Conservation (phyloP, 352 stramenopile genomes). For the Globisporangium paroecandrum region DNA sequence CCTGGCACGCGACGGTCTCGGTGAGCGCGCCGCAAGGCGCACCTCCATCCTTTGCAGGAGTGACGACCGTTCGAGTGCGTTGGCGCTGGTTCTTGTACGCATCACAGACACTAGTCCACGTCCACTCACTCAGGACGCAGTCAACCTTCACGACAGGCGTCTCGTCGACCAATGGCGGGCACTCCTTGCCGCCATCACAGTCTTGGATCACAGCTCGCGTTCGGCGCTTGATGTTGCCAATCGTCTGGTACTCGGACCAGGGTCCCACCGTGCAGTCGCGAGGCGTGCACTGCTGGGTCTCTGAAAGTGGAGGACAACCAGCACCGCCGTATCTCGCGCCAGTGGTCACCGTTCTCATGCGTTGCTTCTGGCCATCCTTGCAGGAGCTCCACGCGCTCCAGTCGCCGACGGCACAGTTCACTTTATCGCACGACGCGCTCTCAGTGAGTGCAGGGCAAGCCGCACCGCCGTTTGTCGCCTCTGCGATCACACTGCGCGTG, state of each 20-base stretch:
- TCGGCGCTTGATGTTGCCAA: conserved; percentile 16
- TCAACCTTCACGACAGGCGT: conserved; percentile 24
- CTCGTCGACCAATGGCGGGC: conserved; percentile 19
- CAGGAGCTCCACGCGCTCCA: conserved; percentile 42
- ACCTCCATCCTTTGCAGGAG: conserved; percentile 21
- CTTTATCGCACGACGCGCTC: conserved; percentile 30
- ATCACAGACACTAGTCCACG: conserved; percentile 27
- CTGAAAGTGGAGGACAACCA: conserved; percentile 20
- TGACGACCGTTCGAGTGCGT: conserved; percentile 23
- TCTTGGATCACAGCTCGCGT: conserved; percentile 10
- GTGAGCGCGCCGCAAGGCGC: neutral
- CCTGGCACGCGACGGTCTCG: conserved; percentile 12
- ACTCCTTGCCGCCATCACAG: conserved; percentile 15
- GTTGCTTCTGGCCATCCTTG: conserved; percentile 14
- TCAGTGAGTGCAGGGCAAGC: conserved; percentile 35
- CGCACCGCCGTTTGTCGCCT: conserved; percentile 31
- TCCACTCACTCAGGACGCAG: conserved; percentile 22
- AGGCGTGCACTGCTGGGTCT: conserved; percentile 23
- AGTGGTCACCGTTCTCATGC: conserved; percentile 21
- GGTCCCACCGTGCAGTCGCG: conserved; percentile 22
- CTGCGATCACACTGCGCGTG: conserved; percentile 24
- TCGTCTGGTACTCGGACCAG: conserved; percentile 25
- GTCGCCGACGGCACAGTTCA: conserved; percentile 53
- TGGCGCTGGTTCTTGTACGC: conserved; percentile 19
- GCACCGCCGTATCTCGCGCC: conserved; percentile 20